Conservation (phyloP, 2,329 filamentous ascomycete genomes). For the Cryoendolithus antarcticus region DNA sequence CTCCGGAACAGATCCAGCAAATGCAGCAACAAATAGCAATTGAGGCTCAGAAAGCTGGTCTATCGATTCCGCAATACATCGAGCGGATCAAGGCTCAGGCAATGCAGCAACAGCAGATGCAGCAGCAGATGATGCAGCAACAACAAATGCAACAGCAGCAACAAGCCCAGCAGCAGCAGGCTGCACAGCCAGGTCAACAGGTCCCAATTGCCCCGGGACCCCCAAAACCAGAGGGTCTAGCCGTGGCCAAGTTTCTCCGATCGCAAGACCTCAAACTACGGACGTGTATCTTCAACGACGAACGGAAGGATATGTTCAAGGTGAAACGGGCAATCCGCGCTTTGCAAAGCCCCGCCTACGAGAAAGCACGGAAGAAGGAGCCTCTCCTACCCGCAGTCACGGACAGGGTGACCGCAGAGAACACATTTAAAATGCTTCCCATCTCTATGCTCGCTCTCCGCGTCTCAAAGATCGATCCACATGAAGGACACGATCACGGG, state of each 20-base stretch:
- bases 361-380: constrained; percentile 81
- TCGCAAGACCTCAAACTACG: constrained; percentile 75
- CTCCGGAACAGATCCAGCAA: constrained; percentile 70
- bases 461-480: constrained; percentile 68
- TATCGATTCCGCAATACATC: constrained; percentile 76
- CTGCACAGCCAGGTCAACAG: constrained; percentile 37
- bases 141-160: constrained; percentile 40
- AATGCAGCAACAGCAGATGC: constrained; percentile 43
- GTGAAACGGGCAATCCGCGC: constrained; percentile 93
- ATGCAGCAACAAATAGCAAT: constrained; percentile 74
- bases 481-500: constrained; percentile 57
- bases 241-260: constrained; percentile 77
- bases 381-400: constrained; percentile 76
- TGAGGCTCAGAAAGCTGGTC: constrained; percentile 73
- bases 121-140: constrained; percentile 24
- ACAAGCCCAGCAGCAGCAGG: constrained; percentile 24
- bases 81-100: constrained; percentile 41
- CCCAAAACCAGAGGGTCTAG: constrained; percentile 77
- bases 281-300: constrained; percentile 87
- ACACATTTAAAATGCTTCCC: constrained; percentile 87
- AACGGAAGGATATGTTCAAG: constrained; percentile 97
- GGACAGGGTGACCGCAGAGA: constrained; percentile 79
- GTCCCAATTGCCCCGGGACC: constrained; percentile 65
- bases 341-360: constrained; percentile 77
- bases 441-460: constrained; percentile 88